Base-by-base conservation (phyloP, 768 basidiomycete species). In the Tephrocybe sp. region DNA sequence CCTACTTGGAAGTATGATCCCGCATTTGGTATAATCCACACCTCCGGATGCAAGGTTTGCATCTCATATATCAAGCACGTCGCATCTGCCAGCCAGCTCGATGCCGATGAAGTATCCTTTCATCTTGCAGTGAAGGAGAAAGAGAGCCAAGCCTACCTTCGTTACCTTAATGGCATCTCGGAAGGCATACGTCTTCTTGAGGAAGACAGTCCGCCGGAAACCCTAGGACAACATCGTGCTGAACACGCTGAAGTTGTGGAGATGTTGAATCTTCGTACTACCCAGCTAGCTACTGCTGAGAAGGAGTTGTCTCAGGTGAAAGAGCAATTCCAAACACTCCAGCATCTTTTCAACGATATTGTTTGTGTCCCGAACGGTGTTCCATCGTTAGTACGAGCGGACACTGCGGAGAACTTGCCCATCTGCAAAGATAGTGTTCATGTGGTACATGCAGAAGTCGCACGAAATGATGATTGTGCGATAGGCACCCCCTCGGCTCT, bases 271-370 rank as follows among this genome's bases (percentile, higher is more conserved):
- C 48, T 45, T 9, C 48, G 57, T 30, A 51, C 54, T 19, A 51
- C 47, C 1, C 54, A 60, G 32, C 48, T 65, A 7, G 43, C 51
- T 14, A 32, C 51, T 12, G 48, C 59, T 11, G 39, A 56, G 12
- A 41, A 56, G 31, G 62, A 66, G 36, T 45, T 68, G 5, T 5
- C 17, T 13, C 46, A 49, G 16, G 42, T 65, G 16, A 48, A 60
- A 36, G 60, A 68, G 36, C 51, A 61, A 7, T 48, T 67, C 5
- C 23, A 60, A 7, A 61, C 62, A 7, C 47, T 68, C 20, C 52
- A 56, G 38, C 45, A 20, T 16, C 33, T 49, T 5, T 53, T 56
- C 12, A 48, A 55, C 2, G 41, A 55, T 6, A 19, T 54, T 4
- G 45, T 23, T 10, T 49, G 53, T 26, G 16, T 16, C 19, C 8